phyloP scores from a whole-genome alignment of 371 early-diverging fungal genomes.

The Mortierella sp. region DNA sequence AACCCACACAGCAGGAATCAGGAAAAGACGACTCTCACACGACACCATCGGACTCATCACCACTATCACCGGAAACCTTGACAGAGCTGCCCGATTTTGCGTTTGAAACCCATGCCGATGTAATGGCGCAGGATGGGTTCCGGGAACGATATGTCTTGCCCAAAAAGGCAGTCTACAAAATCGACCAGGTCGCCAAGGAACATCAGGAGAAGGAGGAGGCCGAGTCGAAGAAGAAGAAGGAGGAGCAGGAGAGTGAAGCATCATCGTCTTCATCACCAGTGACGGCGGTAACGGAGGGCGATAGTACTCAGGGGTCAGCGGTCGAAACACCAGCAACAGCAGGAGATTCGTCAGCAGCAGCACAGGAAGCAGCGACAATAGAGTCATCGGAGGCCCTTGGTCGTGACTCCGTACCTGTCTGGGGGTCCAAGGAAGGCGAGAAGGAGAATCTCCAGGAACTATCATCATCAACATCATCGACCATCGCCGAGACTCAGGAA shows the following conservation, averaged over 20 bases:
- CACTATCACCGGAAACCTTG: not conserved
- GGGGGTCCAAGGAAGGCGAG: slow-evolving; percentile 8
- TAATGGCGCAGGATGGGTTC: slow-evolving; percentile 40
- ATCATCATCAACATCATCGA: not conserved
- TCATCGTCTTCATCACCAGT: too few relatives aligned
- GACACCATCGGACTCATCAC: not conserved
- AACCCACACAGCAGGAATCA: too few relatives aligned
- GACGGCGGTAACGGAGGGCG: not conserved
- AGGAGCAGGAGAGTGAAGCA: slow-evolving; percentile 11
- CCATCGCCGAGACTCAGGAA: not conserved
- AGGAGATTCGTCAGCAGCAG: not conserved
- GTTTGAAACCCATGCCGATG: slow-evolving; percentile 47
- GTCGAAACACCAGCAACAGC: not conserved
- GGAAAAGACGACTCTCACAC: too few relatives aligned
- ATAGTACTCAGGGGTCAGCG: not conserved
- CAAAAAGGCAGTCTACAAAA: slow-evolving; percentile 46
- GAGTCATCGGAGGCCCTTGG: slow-evolving; percentile 17
- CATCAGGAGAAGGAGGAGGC: slow-evolving; percentile 37
- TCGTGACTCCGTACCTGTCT: slow-evolving; percentile 26
- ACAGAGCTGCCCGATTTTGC: not conserved
- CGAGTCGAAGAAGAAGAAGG: slow-evolving; percentile 11
- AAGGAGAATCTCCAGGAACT: not conserved
- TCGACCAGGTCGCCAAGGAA: slow-evolving; percentile 48
- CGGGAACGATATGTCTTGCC: slow-evolving; percentile 39
- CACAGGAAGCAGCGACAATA: not conserved